Percentiles rank a stretch among this genome's conserved stretches.
Evolutionary conservation across 2,329 filamentous ascomycete genomes (phyloP).

Genomic region (Venturia aucupariae): DNA sequence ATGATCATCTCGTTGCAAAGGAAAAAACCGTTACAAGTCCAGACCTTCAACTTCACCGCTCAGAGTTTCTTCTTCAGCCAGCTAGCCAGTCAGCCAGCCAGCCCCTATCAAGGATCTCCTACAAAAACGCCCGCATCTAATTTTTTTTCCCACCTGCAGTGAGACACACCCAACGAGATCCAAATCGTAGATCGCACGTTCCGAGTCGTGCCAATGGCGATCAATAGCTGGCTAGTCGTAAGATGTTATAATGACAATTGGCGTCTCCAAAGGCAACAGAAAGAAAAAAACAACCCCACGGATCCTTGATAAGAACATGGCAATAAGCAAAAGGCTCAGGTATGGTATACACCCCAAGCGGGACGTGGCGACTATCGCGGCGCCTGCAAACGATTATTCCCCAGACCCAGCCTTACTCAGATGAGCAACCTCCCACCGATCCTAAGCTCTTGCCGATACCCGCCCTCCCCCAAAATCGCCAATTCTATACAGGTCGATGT

Average conservation of each 20-base stretch:
- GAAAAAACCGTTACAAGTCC: too few relatives aligned
- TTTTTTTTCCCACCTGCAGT: too few relatives aligned
- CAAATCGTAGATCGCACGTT: too few relatives aligned
- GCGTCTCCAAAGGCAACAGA: background rate
- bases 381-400: background rate
- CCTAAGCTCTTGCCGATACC: background rate
- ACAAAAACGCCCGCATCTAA: too few relatives aligned
- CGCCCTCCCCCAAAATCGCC: background rate
- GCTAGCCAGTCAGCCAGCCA: too few relatives aligned
- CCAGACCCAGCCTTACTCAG: background rate
- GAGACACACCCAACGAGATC: too few relatives aligned
- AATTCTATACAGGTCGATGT: background rate
- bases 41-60: too few relatives aligned
- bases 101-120: too few relatives aligned
- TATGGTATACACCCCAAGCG: background rate
- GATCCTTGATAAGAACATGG: background rate
- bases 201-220: too few relatives aligned
- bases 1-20: too few relatives aligned
- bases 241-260: background rate
- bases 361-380: conserved; percentile 6
- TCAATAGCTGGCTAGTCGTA: background rate
- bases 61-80: too few relatives aligned
- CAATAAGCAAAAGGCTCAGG: too few relatives aligned
- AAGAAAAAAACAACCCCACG: background rate
- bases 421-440: background rate